Percentiles rank a stretch among this genome's conserved stretches.
These are phyloP conservation scores for Cladosporium halotolerans DNA, from an alignment of 2,329 filamentous ascomycete genomes.

Conservation along the genomic window DNA sequence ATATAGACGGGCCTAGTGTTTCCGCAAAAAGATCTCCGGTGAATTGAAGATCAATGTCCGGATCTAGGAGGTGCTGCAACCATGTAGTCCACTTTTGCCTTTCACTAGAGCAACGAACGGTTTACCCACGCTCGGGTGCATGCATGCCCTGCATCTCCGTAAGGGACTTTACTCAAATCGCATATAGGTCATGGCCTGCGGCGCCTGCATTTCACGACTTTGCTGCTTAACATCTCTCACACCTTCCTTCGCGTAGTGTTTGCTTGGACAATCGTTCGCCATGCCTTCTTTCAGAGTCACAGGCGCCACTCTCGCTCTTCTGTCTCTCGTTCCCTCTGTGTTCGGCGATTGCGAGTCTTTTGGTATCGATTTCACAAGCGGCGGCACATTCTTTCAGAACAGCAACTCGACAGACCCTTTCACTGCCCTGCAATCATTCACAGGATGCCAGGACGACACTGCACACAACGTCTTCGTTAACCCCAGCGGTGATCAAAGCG, in stretches of 20 bases:
- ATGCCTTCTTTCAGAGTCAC: slow-evolving; percentile 13
- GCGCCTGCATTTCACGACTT: background rate
- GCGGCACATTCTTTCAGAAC: slow-evolving; percentile 42
- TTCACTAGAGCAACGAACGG: slow-evolving; percentile 9
- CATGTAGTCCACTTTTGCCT: slow-evolving; percentile 5
- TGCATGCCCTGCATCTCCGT: slow-evolving; percentile 2
- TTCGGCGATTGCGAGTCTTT: slow-evolving; percentile 22
- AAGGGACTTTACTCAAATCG: background rate
- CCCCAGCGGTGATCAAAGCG: slow-evolving; percentile 34
- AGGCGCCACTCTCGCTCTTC: slow-evolving; percentile 12
- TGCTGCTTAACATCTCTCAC: background rate
- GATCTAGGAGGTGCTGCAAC: slow-evolving; percentile 2
- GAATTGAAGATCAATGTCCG: slow-evolving; percentile 1
- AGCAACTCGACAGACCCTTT: slow-evolving; percentile 36
- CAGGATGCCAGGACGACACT: slow-evolving; percentile 36
- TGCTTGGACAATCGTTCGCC: background rate
- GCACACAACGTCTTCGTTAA: slow-evolving; percentile 40
- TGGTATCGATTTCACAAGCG: slow-evolving; percentile 38
- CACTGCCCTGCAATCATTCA: slow-evolving; percentile 39
- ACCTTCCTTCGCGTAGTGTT: background rate
- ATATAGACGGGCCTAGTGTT: background rate
- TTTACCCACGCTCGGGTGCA: background rate
- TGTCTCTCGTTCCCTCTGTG: slow-evolving; percentile 7
- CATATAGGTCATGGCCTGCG: background rate
- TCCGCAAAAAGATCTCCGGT: slow-evolving; percentile 1